These are phyloP conservation scores for Hygrophorus russula DNA, from an alignment of 768 basidiomycete species.

Conservation along the genomic window DNA sequence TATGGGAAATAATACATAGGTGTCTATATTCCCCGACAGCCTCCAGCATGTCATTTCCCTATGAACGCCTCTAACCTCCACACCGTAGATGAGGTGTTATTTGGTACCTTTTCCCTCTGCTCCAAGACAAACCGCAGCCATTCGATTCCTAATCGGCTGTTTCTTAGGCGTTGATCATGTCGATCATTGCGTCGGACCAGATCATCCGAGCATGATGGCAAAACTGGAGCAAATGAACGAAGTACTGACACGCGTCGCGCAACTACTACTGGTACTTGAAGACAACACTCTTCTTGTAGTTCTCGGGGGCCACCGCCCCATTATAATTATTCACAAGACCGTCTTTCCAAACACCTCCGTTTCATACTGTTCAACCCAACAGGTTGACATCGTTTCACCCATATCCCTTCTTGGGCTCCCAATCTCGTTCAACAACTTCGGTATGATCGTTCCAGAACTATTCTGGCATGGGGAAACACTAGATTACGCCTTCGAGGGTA, in stretches of 20 bases:
- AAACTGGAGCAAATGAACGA: conserved; percentile 87
- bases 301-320: conserved; percentile 80
- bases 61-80: conserved; percentile 97
- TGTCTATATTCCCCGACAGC: conserved; percentile 69
- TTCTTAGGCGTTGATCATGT: conserved; percentile 95
- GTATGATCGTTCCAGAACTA: conserved; percentile 82
- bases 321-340: conserved; percentile 38
- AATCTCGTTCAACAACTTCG: conserved; percentile 93
- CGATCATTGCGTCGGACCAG: conserved; percentile 88
- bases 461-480: conserved; percentile 53
- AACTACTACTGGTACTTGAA: conserved; percentile 57
- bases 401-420: conserved; percentile 85
- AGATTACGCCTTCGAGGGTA: conserved; percentile 52
- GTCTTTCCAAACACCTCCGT: conserved; percentile 46
- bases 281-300: conserved; percentile 84
- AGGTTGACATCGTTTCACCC: conserved; percentile 89
- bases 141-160: conserved; percentile 91
- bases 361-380: conserved; percentile 62
- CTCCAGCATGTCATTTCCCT: conserved; percentile 74
- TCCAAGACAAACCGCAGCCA: conserved; percentile 35
- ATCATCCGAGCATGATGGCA: conserved; percentile 71
- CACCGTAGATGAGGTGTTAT: conserved; percentile 92
- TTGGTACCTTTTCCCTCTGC: conserved; percentile 68
- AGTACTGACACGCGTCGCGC: conserved; percentile 64
- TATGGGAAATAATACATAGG: conserved; percentile 98